Conservation (phyloP, 1,284 basidiomycete genomes). For the Schizophyllum amplum region DNA sequence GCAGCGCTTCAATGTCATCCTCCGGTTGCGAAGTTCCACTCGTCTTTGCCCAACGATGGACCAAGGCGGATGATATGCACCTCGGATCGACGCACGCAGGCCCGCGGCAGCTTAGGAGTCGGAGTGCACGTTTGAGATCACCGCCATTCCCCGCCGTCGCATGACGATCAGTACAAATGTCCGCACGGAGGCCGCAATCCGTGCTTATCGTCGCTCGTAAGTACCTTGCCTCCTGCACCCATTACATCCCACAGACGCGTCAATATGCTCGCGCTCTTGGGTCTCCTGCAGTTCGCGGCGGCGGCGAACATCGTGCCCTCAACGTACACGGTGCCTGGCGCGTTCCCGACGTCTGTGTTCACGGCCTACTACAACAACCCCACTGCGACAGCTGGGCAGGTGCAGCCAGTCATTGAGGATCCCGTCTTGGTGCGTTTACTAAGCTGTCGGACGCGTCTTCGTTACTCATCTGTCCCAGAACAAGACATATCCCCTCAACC, state of each 20-base stretch:
- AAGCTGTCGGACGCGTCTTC: background rate
- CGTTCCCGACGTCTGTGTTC: slow-evolving; percentile 57
- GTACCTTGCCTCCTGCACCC: background rate
- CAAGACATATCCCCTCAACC: slow-evolving; percentile 34
- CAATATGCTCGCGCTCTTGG: background rate
- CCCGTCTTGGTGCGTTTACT: slow-evolving; percentile 35
- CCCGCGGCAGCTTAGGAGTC: no score
- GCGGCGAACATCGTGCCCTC: slow-evolving; percentile 23
- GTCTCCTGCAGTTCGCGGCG: background rate
- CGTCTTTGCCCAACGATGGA: no score
- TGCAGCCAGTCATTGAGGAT: slow-evolving; percentile 53
- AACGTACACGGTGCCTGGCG: slow-evolving; percentile 49
- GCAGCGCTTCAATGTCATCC: no score
- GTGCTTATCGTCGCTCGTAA: background rate
- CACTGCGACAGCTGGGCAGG: slow-evolving; percentile 40
- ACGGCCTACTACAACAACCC: slow-evolving; percentile 63
- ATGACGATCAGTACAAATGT: no score
- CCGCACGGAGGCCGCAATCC: no score
- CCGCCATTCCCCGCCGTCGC: no score
- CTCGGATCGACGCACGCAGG: no score
- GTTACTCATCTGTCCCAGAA: slow-evolving; percentile 26
- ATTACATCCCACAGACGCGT: background rate
- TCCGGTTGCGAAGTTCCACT: no score
- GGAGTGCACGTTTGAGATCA: no score
- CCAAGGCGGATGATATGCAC: no score